Evolutionary conservation across 306 rosid species (phyloP).

Genomic region (Quillaja saponaria): DNA sequence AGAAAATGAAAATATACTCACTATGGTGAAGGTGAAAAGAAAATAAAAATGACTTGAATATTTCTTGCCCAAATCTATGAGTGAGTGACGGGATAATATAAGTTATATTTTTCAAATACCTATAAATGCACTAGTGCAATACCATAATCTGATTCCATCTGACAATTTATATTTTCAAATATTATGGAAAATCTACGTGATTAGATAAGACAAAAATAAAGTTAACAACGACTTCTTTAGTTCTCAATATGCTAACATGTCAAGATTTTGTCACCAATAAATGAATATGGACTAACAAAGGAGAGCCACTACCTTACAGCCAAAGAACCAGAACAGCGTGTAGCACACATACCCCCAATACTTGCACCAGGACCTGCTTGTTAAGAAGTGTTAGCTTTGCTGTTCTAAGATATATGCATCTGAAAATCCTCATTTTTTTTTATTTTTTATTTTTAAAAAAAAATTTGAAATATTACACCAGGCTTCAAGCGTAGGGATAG

Average conservation of each 20-base stretch:
- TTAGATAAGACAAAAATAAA: too few relatives aligned
- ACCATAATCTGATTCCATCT: too few relatives aligned
- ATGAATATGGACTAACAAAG: constrained; percentile 16
- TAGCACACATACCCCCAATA: constrained; percentile 99
- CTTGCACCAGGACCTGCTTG: constrained; percentile 97
- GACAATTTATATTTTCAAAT: too few relatives aligned
- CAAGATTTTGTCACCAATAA: constrained; percentile 3
- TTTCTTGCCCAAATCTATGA: too few relatives aligned
- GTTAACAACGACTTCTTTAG: too few relatives aligned
- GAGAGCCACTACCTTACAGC: constrained; percentile 74
- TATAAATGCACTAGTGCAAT: too few relatives aligned
- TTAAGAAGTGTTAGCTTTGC: constrained; percentile 26
- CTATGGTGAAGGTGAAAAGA: too few relatives aligned
- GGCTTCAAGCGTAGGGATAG: neutral
- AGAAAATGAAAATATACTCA: too few relatives aligned
- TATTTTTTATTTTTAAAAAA: neutral
- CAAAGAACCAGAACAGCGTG: constrained; percentile 97
- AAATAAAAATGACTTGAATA: too few relatives aligned
- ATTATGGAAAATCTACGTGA: too few relatives aligned
- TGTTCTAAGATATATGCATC: constrained; percentile 7
- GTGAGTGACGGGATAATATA: too few relatives aligned
- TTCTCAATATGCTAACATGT: neutral
- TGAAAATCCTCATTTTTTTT: constrained; percentile 20
- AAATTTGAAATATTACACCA: neutral
- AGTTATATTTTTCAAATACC: too few relatives aligned